These are phyloP conservation scores for Stagonosporopsis rhizophila DNA, from an alignment of 2,329 filamentous ascomycete species.

Conservation along the genomic window DNA sequence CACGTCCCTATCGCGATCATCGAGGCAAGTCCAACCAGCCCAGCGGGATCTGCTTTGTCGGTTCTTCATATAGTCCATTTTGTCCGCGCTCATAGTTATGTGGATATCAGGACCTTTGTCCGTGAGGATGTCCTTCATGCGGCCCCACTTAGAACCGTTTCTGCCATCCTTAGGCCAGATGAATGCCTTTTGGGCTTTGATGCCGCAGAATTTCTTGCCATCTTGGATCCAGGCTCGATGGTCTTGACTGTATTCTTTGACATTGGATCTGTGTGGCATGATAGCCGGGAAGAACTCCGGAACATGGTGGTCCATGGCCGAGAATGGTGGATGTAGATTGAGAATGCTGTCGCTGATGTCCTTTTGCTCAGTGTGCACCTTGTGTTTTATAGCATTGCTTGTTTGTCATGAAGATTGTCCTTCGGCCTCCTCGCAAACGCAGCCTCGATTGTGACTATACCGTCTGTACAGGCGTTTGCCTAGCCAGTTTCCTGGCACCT, in stretches of 20 bases:
- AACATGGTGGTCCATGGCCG: background rate
- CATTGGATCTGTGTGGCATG: conserved; percentile 21
- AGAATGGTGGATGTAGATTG: background rate
- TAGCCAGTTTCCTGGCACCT: background rate
- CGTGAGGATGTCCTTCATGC: conserved; percentile 53
- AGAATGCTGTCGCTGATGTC: background rate
- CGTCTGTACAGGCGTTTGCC: conserved; percentile 1
- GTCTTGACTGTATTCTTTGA: conserved; percentile 32
- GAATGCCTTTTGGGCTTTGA: conserved; percentile 50
- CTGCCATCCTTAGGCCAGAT: conserved; percentile 56
- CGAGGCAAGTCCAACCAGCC: conserved; percentile 44
- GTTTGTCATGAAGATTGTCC: conserved; percentile 1
- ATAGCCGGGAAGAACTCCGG: conserved; percentile 8
- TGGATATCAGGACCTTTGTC: conserved; percentile 56
- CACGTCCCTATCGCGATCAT: conserved; percentile 25
- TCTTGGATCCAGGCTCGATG: conserved; percentile 38
- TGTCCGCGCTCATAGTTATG: conserved; percentile 50
- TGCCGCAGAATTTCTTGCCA: conserved; percentile 23
- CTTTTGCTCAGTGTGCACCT: background rate
- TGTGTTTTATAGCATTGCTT: background rate
- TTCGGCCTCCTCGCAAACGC: background rate
- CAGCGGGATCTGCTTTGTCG: conserved; percentile 48
- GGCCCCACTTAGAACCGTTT: conserved; percentile 44
- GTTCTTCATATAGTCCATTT: conserved; percentile 47
- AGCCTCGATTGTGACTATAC: background rate